These are phyloP conservation scores for Hygrophila difformis DNA, from an alignment of 257 asterid species.

Conservation along the genomic window DNA sequence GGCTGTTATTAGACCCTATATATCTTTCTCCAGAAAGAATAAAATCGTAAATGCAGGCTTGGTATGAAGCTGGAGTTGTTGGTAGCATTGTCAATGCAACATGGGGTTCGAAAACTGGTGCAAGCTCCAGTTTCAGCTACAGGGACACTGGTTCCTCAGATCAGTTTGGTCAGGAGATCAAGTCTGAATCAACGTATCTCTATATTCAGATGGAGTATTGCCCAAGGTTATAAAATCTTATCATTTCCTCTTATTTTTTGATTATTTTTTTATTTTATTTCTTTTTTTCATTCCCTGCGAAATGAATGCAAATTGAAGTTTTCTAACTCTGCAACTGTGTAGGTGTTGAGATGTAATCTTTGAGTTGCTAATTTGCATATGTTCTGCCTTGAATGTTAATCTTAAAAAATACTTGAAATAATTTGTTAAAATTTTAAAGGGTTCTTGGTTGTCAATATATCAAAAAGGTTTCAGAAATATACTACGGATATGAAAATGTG, in stretches of 20 bases:
- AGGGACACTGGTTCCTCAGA: slow-evolving; percentile 61
- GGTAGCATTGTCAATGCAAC: slow-evolving; percentile 41
- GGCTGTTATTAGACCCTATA: too few species aligned
- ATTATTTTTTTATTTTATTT: too few species aligned
- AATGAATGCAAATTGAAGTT: too few species aligned
- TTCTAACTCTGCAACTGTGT: too few species aligned
- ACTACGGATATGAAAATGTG: background rate
- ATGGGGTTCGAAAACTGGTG: slow-evolving; percentile 53
- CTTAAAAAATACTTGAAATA: background rate
- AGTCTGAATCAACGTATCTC: slow-evolving; percentile 74
- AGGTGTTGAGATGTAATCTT: background rate
- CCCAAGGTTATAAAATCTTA: slow-evolving; percentile 54
- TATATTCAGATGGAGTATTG: slow-evolving; percentile 98
- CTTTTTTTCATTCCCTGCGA: too few species aligned
- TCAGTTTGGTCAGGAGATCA: slow-evolving; percentile 39
- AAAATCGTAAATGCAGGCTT: slow-evolving; percentile 80
- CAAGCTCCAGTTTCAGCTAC: slow-evolving; percentile 64
- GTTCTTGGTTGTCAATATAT: background rate
- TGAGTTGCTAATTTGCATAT: slow-evolving; percentile 1
- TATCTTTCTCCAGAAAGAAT: too few species aligned
- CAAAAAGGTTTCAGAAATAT: slow-evolving; percentile 5
- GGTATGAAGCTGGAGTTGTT: slow-evolving; percentile 87
- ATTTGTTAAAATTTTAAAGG: slow-evolving; percentile 11
- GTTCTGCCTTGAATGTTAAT: slow-evolving; percentile 8
- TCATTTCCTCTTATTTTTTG: too few species aligned